Evolutionary conservation across 2,329 filamentous ascomycete species (phyloP).

Genomic region (Escovopsis sp.): DNA sequence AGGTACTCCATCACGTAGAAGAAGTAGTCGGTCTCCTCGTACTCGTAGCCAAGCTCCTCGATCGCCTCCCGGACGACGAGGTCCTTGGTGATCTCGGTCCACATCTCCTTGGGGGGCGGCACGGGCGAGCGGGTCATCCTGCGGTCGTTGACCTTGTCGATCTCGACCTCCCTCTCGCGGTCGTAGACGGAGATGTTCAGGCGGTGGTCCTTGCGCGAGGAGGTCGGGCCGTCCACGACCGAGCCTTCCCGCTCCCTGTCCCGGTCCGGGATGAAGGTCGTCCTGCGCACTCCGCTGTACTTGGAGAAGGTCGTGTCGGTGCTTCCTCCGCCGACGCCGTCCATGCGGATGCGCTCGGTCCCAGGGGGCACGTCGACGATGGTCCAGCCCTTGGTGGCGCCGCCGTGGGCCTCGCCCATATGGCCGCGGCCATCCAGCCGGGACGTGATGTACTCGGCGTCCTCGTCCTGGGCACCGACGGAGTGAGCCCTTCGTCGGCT

Average conservation of each 20-base stretch:
- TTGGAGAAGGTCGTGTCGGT: conserved; percentile 67
- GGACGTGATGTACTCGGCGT: conserved; percentile 44
- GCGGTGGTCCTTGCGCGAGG: conserved; percentile 17
- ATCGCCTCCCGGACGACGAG: conserved; percentile 78
- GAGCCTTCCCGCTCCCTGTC: conserved; percentile 44
- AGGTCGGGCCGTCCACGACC: conserved; percentile 8
- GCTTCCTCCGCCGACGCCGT: conserved; percentile 57
- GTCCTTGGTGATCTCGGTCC: conserved; percentile 96
- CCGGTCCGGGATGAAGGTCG: conserved; percentile 58
- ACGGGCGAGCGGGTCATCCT: conserved; percentile 24
- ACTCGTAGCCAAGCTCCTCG: conserved; percentile 69
- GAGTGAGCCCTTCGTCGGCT: conserved; percentile 35
- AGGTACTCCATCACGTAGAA: conserved; percentile 92
- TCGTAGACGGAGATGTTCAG: conserved; percentile 33
- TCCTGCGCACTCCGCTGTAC: conserved; percentile 62
- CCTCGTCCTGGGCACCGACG: conserved; percentile 38
- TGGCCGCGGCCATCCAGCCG: conserved; percentile 45
- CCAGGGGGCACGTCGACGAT: conserved; percentile 76
- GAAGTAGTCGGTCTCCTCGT: conserved; percentile 75
- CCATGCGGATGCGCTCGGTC: conserved; percentile 68
- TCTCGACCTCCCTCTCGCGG: conserved; percentile 32
- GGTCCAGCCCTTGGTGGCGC: conserved; percentile 61
- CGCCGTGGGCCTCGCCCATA: conserved; percentile 58
- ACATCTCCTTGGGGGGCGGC: conserved; percentile 48
- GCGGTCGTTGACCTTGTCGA: conserved; percentile 40